Evolutionary conservation across 2,329 filamentous ascomycete species (phyloP), one percentile per base, ranked within the genome.

Genomic region (Pseudogymnoascus sp.): DNA sequence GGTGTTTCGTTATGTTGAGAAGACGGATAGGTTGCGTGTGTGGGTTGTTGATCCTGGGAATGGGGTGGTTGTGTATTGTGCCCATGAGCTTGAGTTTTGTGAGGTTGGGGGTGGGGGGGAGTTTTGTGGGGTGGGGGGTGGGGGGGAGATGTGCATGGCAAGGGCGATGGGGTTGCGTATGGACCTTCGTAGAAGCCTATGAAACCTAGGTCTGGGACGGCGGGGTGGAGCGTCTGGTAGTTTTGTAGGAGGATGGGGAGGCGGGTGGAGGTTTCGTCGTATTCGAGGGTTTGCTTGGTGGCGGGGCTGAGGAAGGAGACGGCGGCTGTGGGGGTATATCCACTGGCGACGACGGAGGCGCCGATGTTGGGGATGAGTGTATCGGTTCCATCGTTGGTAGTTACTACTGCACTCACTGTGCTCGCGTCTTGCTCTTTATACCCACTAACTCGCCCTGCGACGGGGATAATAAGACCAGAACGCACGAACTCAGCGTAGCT

Each of bases 181-280:
- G n/a, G n/a, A n/a, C n/a, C 89, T 65, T 91, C 82, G 70, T 94
- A 95, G 74, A 92, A 91, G 0, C 91, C 91, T 0, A 94, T 86
- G 69, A 94, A 92, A 0, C 89, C 90, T 0, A 94, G 75, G 4
- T 82, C 82, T 0, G 87, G 82, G 0, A 92, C 73, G 0, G 78
- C 75, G 0, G 82, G 80, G 64, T 87, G 83, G 63, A 86, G 77
- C 0, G 86, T 86, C 1, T 83, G 84, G 66, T 90, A 86, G 60
- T 88, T 86, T 16, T 87, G 84, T 0, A 94, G 77, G 0, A 88
- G 82, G 1, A 90, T 72, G 0, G 87, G 85, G 16, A 87, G 79
- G 14, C 77, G 72, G 18, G 67, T 65, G 21, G 67, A 67, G 0
- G 72, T 69, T 0, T 82, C 73, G 1, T 84, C 82, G 69, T 87